Base-by-base conservation (phyloP, 345 rosid genomes). In the Hypericum androsaemum region DNA sequence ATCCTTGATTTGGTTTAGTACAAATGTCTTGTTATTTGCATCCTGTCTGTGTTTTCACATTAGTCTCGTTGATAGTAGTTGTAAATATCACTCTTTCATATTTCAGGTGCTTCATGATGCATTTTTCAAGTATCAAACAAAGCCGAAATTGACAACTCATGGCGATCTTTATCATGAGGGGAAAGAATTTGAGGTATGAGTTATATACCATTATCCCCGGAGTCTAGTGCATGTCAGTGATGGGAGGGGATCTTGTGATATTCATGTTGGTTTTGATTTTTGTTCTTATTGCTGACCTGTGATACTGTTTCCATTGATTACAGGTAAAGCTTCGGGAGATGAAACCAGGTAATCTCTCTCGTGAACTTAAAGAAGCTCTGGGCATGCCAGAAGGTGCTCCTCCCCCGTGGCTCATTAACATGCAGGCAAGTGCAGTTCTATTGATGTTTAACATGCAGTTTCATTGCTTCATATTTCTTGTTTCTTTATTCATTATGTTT, bases 311-410 rank as follows among this genome's bases (percentile, higher is more conserved):
- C 12, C 16, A 54, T 9, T 6, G 15, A 14, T 13, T 4, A 22
- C 68, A 94, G 99, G 92, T 88, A 63, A 94, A 94, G 75, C 73
- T 88, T 62, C 73, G 97, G 73, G 99, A 94, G 74, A 94, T 75
- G 89, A 94, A 94, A 71, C 99, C 99, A 6, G 99, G 99, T 22
- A 57, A 69, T 12, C 62, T 94, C 39, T 94, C 99, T 15, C 92
- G 78, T 2, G 99, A 74, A 47, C 68, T 94, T 15, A 94, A 88
- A 68, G 99, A 88, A 72, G 87, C 99, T 58, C 95, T 94, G 58
- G 97, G 99, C 38, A 94, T 94, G 99, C 88, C 94, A 58, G 99
- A 94, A 40, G 99, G 97, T 61, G 86, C 95, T 66, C 95, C 97
- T 56, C 99, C 95, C 12, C 99, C 97, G 0, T 94, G 99, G 99